Evolutionary conservation across 2,329 filamentous ascomycete species (phyloP).

Genomic region (Mycogone perniciosa): DNA sequence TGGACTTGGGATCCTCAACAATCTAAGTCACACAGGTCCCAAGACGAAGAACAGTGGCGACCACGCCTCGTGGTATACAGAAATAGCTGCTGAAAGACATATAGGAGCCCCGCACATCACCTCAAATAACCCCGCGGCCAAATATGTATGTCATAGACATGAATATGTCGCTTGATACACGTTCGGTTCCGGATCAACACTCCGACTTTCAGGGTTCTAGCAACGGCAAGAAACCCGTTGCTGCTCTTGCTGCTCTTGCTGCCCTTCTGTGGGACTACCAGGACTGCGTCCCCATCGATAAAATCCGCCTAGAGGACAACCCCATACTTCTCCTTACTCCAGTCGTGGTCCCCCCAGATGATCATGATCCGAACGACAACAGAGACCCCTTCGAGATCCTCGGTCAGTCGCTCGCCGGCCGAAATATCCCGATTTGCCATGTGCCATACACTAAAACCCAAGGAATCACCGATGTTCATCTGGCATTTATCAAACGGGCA

Average conservation of each 20-base stretch:
- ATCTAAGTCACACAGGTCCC: too few relatives aligned
- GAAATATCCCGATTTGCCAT: constrained; percentile 59
- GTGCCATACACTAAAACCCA: constrained; percentile 61
- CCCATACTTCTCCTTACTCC: constrained; percentile 58
- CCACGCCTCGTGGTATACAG: too few relatives aligned
- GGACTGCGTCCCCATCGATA: constrained; percentile 42
- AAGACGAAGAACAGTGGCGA: too few relatives aligned
- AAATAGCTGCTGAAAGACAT: too few relatives aligned
- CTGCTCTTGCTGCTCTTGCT: constrained; percentile 5
- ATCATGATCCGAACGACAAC: constrained; percentile 33
- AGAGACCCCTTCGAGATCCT: constrained; percentile 68
- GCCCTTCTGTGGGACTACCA: constrained; percentile 37
- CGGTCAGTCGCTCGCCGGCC: constrained; percentile 54
- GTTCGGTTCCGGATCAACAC: background rate
- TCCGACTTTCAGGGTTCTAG: background rate
- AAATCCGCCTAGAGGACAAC: constrained; percentile 41
- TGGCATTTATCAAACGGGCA: constrained; percentile 55
- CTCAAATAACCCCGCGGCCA: too few relatives aligned
- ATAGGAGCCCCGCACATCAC: too few relatives aligned
- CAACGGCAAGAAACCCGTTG: background rate
- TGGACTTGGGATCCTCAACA: too few relatives aligned
- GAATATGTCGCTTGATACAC: constrained; percentile 3
- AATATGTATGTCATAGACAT: background rate
- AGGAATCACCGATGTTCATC: constrained; percentile 59
- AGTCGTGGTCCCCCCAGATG: constrained; percentile 39